A percentile compares a stretch with the other conserved stretches of the same genome.
These are phyloP conservation scores for Pseudomassariella vexata DNA, from an alignment of 2,329 filamentous ascomycete genomes.

Conservation along the genomic window DNA sequence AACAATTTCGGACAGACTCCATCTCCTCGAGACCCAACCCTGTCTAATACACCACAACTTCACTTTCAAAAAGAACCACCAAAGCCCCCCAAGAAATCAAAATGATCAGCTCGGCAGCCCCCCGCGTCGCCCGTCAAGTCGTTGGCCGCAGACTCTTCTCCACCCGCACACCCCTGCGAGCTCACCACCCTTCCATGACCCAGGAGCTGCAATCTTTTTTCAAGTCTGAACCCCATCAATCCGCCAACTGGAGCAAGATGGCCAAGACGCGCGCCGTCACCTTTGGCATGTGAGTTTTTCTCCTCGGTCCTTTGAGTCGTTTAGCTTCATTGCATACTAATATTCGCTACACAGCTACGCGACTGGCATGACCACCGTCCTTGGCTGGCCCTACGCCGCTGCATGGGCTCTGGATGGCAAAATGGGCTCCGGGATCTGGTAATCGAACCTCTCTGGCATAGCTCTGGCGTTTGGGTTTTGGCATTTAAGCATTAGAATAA, in stretches of 20 bases:
- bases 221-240: constrained; percentile 2
- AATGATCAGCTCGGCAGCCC: constrained; percentile 4
- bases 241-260: constrained; percentile 5
- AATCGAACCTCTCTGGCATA: no score
- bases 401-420: constrained; percentile 2
- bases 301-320: no score
- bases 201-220: constrained; percentile 3
- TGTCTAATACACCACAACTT: neutral
- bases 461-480: no score
- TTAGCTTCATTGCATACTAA: no score
- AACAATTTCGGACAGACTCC: no score
- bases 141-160: constrained; percentile 4
- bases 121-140: constrained; percentile 4
- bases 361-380: constrained; percentile 3
- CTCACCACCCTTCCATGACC: constrained; percentile 1
- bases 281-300: constrained; percentile 1
- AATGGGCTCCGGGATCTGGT: constrained; percentile 1
- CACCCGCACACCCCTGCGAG: neutral
- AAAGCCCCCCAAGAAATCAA: neutral
- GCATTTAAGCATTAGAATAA: no score
- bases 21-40: constrained; percentile 2
- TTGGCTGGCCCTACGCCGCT: constrained; percentile 1
- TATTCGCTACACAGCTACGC: neutral
- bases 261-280: constrained; percentile 1
- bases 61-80: neutral